These are phyloP conservation scores for Amylostereum chailletii DNA, from an alignment of 1,284 basidiomycete species.

Conservation along the genomic window DNA sequence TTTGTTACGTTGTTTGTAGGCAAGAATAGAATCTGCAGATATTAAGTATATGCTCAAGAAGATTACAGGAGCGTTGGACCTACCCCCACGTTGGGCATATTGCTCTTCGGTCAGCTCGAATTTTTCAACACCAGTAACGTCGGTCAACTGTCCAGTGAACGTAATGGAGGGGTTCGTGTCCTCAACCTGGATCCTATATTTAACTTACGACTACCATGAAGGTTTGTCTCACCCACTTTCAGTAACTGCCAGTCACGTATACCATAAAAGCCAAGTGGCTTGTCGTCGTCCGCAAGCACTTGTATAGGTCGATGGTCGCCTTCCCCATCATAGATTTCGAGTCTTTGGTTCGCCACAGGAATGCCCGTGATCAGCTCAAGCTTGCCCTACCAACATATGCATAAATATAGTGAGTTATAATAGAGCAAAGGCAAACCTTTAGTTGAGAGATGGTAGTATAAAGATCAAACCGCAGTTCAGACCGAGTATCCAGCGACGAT, in stretches of 20 bases:
- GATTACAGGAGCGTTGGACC: not conserved
- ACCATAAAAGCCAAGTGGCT: slow-evolving; percentile 68
- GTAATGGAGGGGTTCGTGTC: slow-evolving; percentile 70
- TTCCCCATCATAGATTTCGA: slow-evolving; percentile 58
- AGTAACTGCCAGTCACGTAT: slow-evolving; percentile 63
- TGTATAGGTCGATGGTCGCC: slow-evolving; percentile 43
- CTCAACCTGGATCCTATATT: slow-evolving; percentile 45
- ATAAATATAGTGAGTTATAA: not conserved
- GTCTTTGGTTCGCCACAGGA: slow-evolving; percentile 59
- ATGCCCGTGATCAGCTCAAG: slow-evolving; percentile 91
- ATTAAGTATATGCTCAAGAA: not conserved
- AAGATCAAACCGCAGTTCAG: slow-evolving; percentile 76
- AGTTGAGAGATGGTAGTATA: slow-evolving; percentile 67
- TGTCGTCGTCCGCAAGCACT: slow-evolving; percentile 55
- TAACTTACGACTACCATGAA: no score
- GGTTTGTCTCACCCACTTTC: slow-evolving; percentile 42
- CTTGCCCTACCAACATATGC: slow-evolving; percentile 46
- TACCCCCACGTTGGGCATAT: slow-evolving; percentile 76
- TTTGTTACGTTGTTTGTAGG: slow-evolving; percentile 84
- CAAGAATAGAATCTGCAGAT: slow-evolving; percentile 69
- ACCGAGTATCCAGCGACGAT: slow-evolving; percentile 79
- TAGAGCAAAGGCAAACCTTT: slow-evolving; percentile 44
- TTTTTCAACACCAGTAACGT: slow-evolving; percentile 84
- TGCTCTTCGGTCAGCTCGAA: slow-evolving; percentile 83
- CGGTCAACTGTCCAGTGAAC: slow-evolving; percentile 75